Evolutionary conservation across 1,284 basidiomycete genomes (phyloP).

Genomic region (Singerocomus inundabilis): DNA sequence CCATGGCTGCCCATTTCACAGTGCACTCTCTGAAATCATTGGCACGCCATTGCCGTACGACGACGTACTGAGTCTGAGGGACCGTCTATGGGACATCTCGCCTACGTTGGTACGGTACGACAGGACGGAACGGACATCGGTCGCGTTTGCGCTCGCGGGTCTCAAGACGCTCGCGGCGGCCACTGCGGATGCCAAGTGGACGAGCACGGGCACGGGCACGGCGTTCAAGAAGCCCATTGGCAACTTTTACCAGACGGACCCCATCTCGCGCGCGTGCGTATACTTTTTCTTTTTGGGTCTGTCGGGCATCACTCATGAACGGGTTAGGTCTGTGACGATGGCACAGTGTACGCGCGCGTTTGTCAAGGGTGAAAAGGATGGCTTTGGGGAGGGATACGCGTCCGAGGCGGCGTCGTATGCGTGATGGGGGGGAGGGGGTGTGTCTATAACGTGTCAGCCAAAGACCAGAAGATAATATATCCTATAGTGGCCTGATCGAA

Average conservation of each 20-base stretch:
- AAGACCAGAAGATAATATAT: background rate
- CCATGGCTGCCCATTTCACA: slow-evolving; percentile 26
- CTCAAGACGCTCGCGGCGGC: slow-evolving; percentile 57
- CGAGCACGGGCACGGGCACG: slow-evolving; percentile 44
- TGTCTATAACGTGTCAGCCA: no score
- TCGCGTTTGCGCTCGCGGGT: slow-evolving; percentile 70
- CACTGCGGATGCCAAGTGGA: slow-evolving; percentile 48
- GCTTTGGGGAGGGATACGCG: slow-evolving; percentile 37
- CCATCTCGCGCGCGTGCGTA: slow-evolving; percentile 80
- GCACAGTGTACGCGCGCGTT: slow-evolving; percentile 81
- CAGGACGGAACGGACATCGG: slow-evolving; percentile 74
- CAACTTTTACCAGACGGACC: slow-evolving; percentile 97
- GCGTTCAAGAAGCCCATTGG: slow-evolving; percentile 80
- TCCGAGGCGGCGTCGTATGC: slow-evolving; percentile 45
- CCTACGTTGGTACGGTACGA: slow-evolving; percentile 91
- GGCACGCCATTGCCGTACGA: slow-evolving; percentile 87
- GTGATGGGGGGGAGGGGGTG: slow-evolving; percentile 21
- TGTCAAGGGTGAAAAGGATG: slow-evolving; percentile 61
- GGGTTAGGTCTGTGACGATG: slow-evolving; percentile 76
- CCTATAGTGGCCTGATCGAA: no score
- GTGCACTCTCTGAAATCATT: slow-evolving; percentile 89
- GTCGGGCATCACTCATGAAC: background rate
- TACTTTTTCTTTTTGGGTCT: background rate
- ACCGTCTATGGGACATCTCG: slow-evolving; percentile 97
- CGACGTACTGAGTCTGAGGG: slow-evolving; percentile 82